These are phyloP conservation scores for Hypoxylon rubiginosum DNA, from an alignment of 2,329 filamentous ascomycete species.

Conservation along the genomic window DNA sequence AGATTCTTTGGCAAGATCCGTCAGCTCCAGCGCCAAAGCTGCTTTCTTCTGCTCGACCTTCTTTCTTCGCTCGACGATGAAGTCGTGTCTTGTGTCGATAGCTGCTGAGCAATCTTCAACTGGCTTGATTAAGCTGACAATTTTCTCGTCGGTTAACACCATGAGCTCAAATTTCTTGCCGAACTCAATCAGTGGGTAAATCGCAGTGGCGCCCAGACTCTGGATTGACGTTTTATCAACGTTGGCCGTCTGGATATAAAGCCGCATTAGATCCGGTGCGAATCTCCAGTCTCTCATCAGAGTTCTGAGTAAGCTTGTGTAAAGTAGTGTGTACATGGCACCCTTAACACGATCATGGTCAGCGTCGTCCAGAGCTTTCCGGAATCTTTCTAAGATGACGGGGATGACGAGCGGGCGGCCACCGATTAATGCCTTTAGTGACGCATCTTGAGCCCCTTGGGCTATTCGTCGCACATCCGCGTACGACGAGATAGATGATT, in stretches of 20 bases:
- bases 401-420: conserved; percentile 91
- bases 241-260: conserved; percentile 89
- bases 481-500: conserved; percentile 91
- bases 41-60: conserved; percentile 88
- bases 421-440: conserved; percentile 90
- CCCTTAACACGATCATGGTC: conserved; percentile 96
- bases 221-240: conserved; percentile 97
- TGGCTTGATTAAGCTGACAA: conserved; percentile 80
- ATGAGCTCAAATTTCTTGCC: conserved; percentile 89
- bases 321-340: conserved; percentile 89
- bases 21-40: conserved; percentile 83
- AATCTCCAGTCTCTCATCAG: conserved; percentile 94
- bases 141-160: conserved; percentile 81
- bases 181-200: conserved; percentile 92
- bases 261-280: conserved; percentile 86
- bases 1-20: conserved; percentile 79
- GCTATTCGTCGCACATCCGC: conserved; percentile 96
- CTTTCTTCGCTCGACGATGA: conserved; percentile 79
- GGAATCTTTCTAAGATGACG: conserved; percentile 82
- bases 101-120: conserved; percentile 70
- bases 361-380: conserved; percentile 80
- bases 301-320: conserved; percentile 89
- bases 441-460: conserved; percentile 92
- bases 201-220: conserved; percentile 82
- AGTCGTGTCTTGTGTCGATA: conserved; percentile 77